Evolutionary conservation across 371 early-diverging fungal genomes (phyloP).

Genomic region (Mortierella sp.): DNA sequence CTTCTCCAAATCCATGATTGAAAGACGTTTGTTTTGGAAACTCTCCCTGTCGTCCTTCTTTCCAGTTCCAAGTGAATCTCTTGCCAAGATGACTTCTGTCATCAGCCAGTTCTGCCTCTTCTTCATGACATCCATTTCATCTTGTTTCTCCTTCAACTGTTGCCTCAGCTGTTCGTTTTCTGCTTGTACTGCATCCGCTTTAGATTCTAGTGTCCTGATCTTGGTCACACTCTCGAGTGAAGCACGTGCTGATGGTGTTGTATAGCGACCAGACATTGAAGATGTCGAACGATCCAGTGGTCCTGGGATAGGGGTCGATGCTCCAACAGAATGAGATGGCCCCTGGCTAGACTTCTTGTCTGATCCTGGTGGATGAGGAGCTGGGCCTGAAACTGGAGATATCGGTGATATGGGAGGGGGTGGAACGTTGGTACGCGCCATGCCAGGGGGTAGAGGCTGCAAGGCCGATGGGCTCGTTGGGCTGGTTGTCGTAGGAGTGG

Average conservation of each 20-base stretch:
- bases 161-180: constrained; percentile 29
- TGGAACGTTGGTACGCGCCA: constrained; percentile 13
- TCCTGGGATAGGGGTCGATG: constrained; percentile 48
- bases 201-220: constrained; percentile 31
- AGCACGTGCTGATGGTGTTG: background rate
- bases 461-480: constrained; percentile 1
- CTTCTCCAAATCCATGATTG: constrained; percentile 37
- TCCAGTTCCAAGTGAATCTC: constrained; percentile 12
- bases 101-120: constrained; percentile 48
- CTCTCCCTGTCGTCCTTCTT: constrained; percentile 4
- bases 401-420: constrained; percentile 24
- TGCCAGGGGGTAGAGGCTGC: constrained; percentile 4
- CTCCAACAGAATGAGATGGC: constrained; percentile 13
- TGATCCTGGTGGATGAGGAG: constrained; percentile 13
- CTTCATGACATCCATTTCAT: constrained; percentile 22
- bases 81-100: constrained; percentile 36
- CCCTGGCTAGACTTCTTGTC: constrained; percentile 15
- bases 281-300: constrained; percentile 32
- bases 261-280: constrained; percentile 9
- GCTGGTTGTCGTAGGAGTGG: constrained; percentile 1
- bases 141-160: constrained; percentile 14
- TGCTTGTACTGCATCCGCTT: constrained; percentile 21
- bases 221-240: constrained; percentile 11
- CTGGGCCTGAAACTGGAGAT: constrained; percentile 16
- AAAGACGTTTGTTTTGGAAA: constrained; percentile 29